Percentiles rank a stretch among this genome's conserved stretches.
Conservation (phyloP, 257 asterid genomes). For the Scutellaria galericulata region DNA sequence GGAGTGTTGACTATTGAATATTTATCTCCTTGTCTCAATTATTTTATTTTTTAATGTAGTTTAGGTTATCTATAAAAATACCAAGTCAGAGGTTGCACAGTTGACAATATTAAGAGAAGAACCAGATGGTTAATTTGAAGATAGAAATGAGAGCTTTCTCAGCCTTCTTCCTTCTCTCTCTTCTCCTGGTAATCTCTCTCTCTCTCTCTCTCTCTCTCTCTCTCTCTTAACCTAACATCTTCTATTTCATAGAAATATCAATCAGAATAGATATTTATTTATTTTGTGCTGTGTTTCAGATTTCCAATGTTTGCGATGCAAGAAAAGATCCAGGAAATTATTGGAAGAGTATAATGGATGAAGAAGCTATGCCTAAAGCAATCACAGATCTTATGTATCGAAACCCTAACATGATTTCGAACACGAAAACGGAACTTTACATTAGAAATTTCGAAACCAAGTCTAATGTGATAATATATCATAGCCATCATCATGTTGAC, state of each 20-base stretch:
- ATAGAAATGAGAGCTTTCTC: conserved; percentile 39
- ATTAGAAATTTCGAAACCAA: conserved; percentile 50
- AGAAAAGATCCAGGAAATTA: conserved; percentile 55
- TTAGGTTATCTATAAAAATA: conserved; percentile 48
- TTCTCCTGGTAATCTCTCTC: conserved; percentile 41
- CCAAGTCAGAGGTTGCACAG: conserved; percentile 50
- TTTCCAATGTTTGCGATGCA: conserved; percentile 42
- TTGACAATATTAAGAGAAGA: background rate
- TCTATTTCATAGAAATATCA: no score
- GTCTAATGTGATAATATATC: conserved; percentile 67
- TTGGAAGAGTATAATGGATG: conserved; percentile 66
- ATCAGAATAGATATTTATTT: background rate
- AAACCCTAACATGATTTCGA: background rate
- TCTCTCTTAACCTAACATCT: background rate
- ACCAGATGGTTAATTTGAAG: background rate
- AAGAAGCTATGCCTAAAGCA: conserved; percentile 67
- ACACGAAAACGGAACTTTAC: conserved; percentile 33
- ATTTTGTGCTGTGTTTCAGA: conserved; percentile 31
- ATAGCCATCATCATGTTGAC: conserved; percentile 38
- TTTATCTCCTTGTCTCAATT: conserved; percentile 19
- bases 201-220: conserved; percentile 11
- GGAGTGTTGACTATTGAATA: conserved; percentile 43
- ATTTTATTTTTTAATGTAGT: background rate
- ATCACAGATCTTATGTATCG: conserved; percentile 47
- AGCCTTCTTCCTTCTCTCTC: conserved; percentile 48